These are phyloP conservation scores for Syzygium oleosum DNA, from an alignment of 345 rosid species.

Conservation along the genomic window DNA sequence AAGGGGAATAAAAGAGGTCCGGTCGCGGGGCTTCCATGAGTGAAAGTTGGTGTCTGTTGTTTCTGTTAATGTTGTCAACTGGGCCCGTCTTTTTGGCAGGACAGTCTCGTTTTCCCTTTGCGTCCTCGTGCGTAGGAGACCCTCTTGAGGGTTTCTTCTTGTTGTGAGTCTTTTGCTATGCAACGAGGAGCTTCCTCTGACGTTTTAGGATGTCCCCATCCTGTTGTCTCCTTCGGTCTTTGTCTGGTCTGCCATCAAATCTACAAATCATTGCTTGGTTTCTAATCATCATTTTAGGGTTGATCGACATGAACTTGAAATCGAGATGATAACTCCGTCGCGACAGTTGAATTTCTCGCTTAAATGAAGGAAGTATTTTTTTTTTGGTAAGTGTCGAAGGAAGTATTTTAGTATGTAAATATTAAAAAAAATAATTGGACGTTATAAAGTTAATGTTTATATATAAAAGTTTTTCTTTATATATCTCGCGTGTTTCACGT, in stretches of 20 bases:
- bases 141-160: background rate
- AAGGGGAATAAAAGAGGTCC: background rate
- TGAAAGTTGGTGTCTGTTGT: background rate
- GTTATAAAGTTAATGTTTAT: background rate
- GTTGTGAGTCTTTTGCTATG: background rate
- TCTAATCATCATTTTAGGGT: background rate
- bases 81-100: background rate
- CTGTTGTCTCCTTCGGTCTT: background rate
- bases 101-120: background rate
- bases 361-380: background rate
- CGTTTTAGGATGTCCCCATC: background rate
- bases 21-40: too few species aligned
- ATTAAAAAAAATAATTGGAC: background rate
- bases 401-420: background rate
- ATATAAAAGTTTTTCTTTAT: background rate
- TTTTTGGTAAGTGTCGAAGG: too few species aligned
- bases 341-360: accelerated
- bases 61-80: background rate
- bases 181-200: background rate
- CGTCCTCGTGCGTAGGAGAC: background rate
- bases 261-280: background rate
- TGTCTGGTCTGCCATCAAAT: background rate
- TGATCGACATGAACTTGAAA: background rate
- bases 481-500: accelerated
- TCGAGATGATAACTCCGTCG: background rate